Evolutionary conservation across 2,329 filamentous ascomycete species (phyloP).

Genomic region (Ciborinia camelliae): DNA sequence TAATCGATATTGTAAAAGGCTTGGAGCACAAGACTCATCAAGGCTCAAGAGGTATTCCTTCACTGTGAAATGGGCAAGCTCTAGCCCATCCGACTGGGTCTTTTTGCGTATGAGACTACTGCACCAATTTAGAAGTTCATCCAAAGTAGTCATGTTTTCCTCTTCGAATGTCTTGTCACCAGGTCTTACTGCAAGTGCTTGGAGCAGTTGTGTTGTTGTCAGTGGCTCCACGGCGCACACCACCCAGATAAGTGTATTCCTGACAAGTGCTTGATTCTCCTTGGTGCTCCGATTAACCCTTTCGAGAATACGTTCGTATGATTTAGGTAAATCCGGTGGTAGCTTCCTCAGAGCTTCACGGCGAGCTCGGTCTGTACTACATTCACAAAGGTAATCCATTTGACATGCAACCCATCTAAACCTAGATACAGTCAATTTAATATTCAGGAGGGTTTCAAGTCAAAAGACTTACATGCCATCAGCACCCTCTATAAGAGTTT

Average conservation of each 20-base stretch:
- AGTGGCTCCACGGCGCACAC: background rate
- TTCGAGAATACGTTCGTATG: conserved; percentile 34
- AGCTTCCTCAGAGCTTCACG: conserved; percentile 21
- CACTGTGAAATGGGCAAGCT: conserved; percentile 34
- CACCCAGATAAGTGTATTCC: conserved; percentile 26
- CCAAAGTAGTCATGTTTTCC: conserved; percentile 24
- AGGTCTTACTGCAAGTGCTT: conserved; percentile 24
- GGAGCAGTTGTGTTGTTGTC: conserved; percentile 15
- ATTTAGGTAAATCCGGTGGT: conserved; percentile 30
- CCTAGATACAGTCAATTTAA: conserved; percentile 21
- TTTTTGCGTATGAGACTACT: conserved; percentile 30
- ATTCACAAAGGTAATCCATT: conserved; percentile 25
- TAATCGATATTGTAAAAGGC: conserved; percentile 10
- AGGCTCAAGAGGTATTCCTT: conserved; percentile 27
- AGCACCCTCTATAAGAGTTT: conserved; percentile 20
- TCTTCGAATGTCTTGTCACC: conserved; percentile 21
- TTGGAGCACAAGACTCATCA: background rate
- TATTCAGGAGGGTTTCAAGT: background rate
- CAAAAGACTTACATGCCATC: conserved; percentile 24
- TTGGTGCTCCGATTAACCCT: conserved; percentile 27
- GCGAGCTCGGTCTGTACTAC: conserved; percentile 28
- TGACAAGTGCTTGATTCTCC: conserved; percentile 28
- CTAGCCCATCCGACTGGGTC: conserved; percentile 17
- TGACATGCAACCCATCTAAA: conserved; percentile 27
- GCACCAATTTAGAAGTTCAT: conserved; percentile 27